Conservation (phyloP, 116 monocot genomes). For the Dioscorea cayenensis region DNA sequence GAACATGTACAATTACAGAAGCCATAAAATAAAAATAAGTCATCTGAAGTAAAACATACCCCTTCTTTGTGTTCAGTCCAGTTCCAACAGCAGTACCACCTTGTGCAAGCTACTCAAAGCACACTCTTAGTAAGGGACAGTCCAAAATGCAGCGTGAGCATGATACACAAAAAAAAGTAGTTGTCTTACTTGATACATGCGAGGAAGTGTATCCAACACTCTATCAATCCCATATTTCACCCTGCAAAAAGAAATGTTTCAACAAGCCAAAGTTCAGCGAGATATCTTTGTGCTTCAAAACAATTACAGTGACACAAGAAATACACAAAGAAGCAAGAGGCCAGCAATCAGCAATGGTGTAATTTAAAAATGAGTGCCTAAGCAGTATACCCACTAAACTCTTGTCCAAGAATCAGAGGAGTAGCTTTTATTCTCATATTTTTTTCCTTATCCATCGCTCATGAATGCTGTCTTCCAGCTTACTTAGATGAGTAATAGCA, state of each 20-base stretch:
- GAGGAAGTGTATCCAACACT: constrained; percentile 71
- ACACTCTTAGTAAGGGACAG: constrained; percentile 7
- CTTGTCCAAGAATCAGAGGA: constrained; percentile 97
- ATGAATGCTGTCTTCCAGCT: no score
- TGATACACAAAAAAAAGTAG: background rate
- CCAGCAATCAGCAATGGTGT: background rate
- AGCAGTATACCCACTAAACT: constrained; percentile 92
- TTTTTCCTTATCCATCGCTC: constrained; percentile 80
- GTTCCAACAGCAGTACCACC: constrained; percentile 99
- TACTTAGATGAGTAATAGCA: no score
- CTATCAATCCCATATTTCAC: constrained; percentile 79
- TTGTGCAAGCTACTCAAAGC: constrained; percentile 87
- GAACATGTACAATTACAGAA: background rate
- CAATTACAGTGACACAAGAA: no score
- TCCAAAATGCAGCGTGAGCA: background rate
- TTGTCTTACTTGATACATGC: constrained; percentile 83
- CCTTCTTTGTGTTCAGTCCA: constrained; percentile 91
- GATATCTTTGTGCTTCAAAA: background rate
- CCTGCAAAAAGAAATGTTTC: constrained; percentile 31
- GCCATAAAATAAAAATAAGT: background rate
- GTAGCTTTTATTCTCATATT: constrained; percentile 77
- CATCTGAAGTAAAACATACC: constrained; percentile 28
- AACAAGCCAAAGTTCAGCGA: background rate
- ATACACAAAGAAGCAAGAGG: background rate
- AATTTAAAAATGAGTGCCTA: constrained; percentile 43